Conservation (phyloP, 2,329 filamentous ascomycete genomes). For the Xylariaceae sp. region DNA sequence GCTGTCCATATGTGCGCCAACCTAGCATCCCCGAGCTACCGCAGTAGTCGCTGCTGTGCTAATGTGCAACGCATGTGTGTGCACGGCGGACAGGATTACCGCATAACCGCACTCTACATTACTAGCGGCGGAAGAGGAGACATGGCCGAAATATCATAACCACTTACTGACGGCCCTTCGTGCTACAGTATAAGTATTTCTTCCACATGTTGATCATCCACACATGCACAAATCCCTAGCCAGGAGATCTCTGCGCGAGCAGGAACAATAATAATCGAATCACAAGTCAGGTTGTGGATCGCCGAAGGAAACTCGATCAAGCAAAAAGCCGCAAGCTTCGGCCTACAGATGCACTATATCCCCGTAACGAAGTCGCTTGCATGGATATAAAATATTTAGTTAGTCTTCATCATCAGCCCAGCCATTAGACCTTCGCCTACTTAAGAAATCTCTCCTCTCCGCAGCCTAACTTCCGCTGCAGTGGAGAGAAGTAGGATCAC, state of each 20-base stretch:
- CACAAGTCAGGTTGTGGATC: constrained; percentile 30
- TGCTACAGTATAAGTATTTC: too few species aligned
- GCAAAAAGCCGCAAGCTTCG: constrained; percentile 37
- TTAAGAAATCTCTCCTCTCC: constrained; percentile 15
- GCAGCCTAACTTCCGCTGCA: constrained; percentile 16
- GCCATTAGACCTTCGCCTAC: constrained; percentile 25
- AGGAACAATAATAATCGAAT: constrained; percentile 21
- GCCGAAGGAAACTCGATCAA: constrained; percentile 34
- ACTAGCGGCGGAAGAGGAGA: constrained; percentile 38
- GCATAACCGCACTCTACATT: constrained; percentile 44
- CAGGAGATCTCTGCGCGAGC: constrained; percentile 18
- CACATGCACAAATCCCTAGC: constrained; percentile 3
- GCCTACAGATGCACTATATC: constrained; percentile 24
- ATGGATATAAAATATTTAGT: constrained; percentile 19
- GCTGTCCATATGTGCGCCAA: constrained; percentile 31
- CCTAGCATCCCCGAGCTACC: constrained; percentile 29
- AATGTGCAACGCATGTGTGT: constrained; percentile 36
- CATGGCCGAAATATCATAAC: constrained; percentile 16
- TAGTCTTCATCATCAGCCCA: constrained; percentile 11
- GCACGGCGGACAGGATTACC: constrained; percentile 37
- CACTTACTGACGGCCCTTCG: constrained; percentile 1
- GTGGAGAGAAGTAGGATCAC: constrained; percentile 8
- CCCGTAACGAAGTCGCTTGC: constrained; percentile 21
- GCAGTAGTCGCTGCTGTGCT: constrained; percentile 33
- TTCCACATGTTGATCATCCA: constrained; percentile 1